Evolutionary conservation across 2,329 filamentous ascomycete genomes (phyloP).

Genomic region (Lithohypha guttulata): DNA sequence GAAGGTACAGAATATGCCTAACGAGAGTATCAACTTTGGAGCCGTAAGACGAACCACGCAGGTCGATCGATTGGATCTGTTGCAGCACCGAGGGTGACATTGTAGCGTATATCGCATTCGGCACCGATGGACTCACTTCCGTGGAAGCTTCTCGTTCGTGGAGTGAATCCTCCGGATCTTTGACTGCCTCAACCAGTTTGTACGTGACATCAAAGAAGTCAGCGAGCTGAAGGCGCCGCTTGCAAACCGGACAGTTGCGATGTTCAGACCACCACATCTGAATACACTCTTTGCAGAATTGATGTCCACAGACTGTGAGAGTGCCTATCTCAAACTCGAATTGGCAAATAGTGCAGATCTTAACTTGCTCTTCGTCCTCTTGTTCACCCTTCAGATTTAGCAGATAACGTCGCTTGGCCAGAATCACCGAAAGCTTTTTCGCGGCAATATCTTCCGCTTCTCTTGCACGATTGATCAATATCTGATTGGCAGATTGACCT

Average conservation of each 20-base stretch:
- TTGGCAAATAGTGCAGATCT: conserved; percentile 80
- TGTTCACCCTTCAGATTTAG: conserved; percentile 51
- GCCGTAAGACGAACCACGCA: conserved; percentile 59
- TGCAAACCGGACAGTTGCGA: conserved; percentile 75
- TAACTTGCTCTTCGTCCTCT: conserved; percentile 49
- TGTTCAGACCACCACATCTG: conserved; percentile 64
- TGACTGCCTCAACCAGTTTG: conserved; percentile 61
- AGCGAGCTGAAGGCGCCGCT: conserved; percentile 50
- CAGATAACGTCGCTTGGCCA: conserved; percentile 67
- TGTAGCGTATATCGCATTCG: conserved; percentile 60
- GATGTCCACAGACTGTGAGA: conserved; percentile 79
- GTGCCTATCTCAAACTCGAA: conserved; percentile 65
- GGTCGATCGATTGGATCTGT: conserved; percentile 71
- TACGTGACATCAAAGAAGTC: conserved; percentile 80
- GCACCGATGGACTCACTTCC: conserved; percentile 20
- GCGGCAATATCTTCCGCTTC: conserved; percentile 43
- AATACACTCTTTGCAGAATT: conserved; percentile 85
- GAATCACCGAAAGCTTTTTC: conserved; percentile 49
- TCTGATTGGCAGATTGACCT: conserved; percentile 45
- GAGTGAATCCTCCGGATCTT: conserved; percentile 43
- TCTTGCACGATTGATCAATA: conserved; percentile 33
- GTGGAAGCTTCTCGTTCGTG: conserved; percentile 13
- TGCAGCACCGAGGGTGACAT: conserved; percentile 61
- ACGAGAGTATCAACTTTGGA: conserved; percentile 81
- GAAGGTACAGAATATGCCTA: conserved; percentile 75